A percentile compares a stretch with the other conserved stretches of the same genome.
These are phyloP conservation scores for Epichloe coenophiala DNA, from an alignment of 2,329 filamentous ascomycete species.

Conservation along the genomic window DNA sequence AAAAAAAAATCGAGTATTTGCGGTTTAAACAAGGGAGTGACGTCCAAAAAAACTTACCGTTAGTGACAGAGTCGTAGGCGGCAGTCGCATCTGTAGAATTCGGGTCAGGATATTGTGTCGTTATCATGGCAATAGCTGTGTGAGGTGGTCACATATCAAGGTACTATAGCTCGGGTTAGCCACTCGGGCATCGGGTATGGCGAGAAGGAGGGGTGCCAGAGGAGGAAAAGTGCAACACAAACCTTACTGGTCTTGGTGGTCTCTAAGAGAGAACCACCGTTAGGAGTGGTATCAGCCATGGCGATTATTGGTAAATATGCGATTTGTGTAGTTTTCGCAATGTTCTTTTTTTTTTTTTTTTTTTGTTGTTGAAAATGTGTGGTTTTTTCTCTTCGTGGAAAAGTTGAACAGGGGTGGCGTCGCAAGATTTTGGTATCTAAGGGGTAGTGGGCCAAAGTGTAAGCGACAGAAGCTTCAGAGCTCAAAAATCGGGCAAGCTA, in stretches of 20 bases:
- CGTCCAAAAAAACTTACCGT: slow-evolving; percentile 17
- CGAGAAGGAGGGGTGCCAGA: neutral
- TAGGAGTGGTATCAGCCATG: slow-evolving; percentile 26
- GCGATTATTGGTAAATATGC: slow-evolving; percentile 1
- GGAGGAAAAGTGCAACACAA: slow-evolving; percentile 14
- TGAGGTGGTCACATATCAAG: slow-evolving; percentile 2
- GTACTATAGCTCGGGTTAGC: slow-evolving; percentile 1
- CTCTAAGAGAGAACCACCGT: slow-evolving; percentile 32
- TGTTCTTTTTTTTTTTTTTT: neutral
- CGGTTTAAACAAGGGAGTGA: neutral
- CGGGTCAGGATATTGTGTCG: neutral
- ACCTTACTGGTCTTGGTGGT: slow-evolving; percentile 42
- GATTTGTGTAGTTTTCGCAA: slow-evolving; percentile 2
- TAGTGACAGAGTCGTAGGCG: slow-evolving; percentile 33
- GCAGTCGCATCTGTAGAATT: slow-evolving; percentile 29
- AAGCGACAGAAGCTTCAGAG: slow-evolving; percentile 2
- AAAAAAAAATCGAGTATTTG: slow-evolving; percentile 9
- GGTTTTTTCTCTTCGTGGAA: slow-evolving; percentile 1
- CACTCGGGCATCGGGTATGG: neutral
- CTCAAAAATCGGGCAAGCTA: slow-evolving; percentile 2
- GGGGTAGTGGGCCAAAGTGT: slow-evolving; percentile 5
- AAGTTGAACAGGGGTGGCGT: slow-evolving; percentile 4
- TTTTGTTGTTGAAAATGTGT: neutral
- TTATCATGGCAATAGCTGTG: slow-evolving; percentile 1
- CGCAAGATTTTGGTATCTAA: slow-evolving; percentile 5